Base-by-base conservation (phyloP, 352 stramenopile genomes). In the Globisporangium mamillatum region DNA sequence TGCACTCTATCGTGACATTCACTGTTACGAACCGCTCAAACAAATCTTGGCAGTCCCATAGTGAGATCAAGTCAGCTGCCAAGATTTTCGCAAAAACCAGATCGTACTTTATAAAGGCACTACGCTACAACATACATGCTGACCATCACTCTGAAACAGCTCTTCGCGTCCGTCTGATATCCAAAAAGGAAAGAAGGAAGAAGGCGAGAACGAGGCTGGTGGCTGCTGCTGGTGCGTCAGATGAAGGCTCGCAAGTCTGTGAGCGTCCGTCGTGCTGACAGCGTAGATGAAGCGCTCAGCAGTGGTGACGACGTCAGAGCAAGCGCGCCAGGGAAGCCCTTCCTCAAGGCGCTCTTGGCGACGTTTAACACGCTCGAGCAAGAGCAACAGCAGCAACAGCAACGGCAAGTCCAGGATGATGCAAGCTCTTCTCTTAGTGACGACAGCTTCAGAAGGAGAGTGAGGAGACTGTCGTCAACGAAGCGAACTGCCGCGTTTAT, bases 261-360 rank as follows among this genome's bases (percentile, higher is more conserved):
- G 29, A 44, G 55, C 29, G 18, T 44, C 55, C 29, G 1, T 60
- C 55, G 20, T 14, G 27, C 7, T 29, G 55, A 9, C 29, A 22
- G 18, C 18, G 24, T 29, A 24, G 27, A 1, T 5, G 41, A 46
- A 16, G 44, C 16, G 3, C 1, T 9, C 2, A 12, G 8, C 5
- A 48, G 24, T 14, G 8, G 34, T 25, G 54, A 29, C 20, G 60
- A 67, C 46, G 50, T 70, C 16, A 57, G 48, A 20, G 32, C 58
- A 10, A 53, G 32, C 7, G 56, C 60, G 2, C 68, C 68, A 1
- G 68, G 68, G 32, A 73, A 73, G 32, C 68, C 63, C 10, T 66
- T 73, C 34, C 63, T 73, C 6, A 29, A 54, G 32, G 52, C 67
- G n/a, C 48, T 73, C 8, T 24, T 63, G 52, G 58, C 46, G 10